phyloP scores from a whole-genome alignment of 2,329 filamentous ascomycete species.

The Ascocoryne sarcoides region DNA sequence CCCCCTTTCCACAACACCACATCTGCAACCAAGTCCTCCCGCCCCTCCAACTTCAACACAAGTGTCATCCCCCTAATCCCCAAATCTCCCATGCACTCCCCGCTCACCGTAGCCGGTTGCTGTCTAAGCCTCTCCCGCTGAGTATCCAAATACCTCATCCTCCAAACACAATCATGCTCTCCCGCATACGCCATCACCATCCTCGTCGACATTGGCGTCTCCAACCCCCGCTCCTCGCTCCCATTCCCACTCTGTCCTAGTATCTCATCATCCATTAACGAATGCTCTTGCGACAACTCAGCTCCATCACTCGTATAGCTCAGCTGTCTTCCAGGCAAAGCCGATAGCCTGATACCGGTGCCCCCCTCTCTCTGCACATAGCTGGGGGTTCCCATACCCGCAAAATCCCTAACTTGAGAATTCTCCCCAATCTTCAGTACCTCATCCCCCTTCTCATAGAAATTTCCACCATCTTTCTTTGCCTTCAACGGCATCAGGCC shows the following conservation, averaged over 20 bases:
- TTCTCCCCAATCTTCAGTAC: no score
- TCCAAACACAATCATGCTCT: conserved; percentile 21
- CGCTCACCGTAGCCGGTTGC: background rate
- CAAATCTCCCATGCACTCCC: background rate
- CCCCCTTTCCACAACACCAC: conserved; percentile 7
- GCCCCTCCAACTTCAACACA: conserved; percentile 15
- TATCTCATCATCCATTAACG: conserved; percentile 2
- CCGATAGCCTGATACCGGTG: background rate
- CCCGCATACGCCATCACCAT: no score
- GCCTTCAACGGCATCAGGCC: no score
- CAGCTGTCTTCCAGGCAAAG: background rate
- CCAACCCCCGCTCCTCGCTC: no score
- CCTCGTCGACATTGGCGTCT: background rate
- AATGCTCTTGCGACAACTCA: conserved; percentile 1
- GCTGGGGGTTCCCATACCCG: no score
- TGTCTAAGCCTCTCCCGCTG: background rate
- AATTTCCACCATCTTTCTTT: no score
- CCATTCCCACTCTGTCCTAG: background rate
- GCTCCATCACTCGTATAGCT: background rate
- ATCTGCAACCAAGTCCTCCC: conserved; percentile 21
- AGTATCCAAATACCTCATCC: conserved; percentile 10
- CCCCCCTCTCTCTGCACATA: no score
- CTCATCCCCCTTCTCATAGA: no score
- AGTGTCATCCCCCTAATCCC: conserved; percentile 20
- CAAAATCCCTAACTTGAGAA: no score